These are phyloP conservation scores for Grifola frondosa DNA, from an alignment of 1,284 basidiomycete genomes.

Conservation along the genomic window DNA sequence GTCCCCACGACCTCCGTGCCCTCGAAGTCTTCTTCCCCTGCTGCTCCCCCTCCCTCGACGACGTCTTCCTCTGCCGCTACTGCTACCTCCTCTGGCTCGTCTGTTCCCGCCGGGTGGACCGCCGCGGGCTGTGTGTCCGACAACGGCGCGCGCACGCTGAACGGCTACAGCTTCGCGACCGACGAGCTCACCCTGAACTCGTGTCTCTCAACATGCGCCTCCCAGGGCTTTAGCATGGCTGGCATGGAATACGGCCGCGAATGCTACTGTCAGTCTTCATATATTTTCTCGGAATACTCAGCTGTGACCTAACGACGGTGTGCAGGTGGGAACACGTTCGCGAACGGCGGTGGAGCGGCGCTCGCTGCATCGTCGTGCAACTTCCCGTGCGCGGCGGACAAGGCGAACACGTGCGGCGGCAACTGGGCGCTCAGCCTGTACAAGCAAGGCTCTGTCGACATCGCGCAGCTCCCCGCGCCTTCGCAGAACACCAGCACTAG, in stretches of 20 bases:
- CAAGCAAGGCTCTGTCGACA: conserved; percentile 6
- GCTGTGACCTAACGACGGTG: background rate
- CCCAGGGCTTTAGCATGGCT: conserved; percentile 22
- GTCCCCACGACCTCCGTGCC: conserved; percentile 2
- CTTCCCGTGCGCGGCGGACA: conserved; percentile 19
- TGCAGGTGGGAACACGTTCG: conserved; percentile 20
- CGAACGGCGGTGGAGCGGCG: conserved; percentile 15
- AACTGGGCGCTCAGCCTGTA: conserved; percentile 22
- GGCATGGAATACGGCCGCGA: conserved; percentile 27
- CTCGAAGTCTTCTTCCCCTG: conserved; percentile 6
- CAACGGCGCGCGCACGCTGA: conserved; percentile 16
- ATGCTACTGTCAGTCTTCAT: conserved; percentile 23
- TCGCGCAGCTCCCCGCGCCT: conserved; percentile 2
- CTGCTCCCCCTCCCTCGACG: background rate
- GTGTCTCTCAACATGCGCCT: conserved; percentile 18
- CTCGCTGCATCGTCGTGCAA: conserved; percentile 14
- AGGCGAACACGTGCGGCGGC: conserved; percentile 19
- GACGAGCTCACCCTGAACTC: conserved; percentile 13
- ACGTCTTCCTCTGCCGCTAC: conserved; percentile 4
- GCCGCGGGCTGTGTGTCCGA: conserved; percentile 18
- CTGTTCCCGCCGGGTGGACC: conserved; percentile 12
- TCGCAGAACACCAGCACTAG: conserved; percentile 6
- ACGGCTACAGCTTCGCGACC: conserved; percentile 14
- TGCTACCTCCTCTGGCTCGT: conserved; percentile 4
- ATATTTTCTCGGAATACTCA: background rate